Conservation (phyloP, 345 rosid genomes). For the Ceriops tagal region DNA sequence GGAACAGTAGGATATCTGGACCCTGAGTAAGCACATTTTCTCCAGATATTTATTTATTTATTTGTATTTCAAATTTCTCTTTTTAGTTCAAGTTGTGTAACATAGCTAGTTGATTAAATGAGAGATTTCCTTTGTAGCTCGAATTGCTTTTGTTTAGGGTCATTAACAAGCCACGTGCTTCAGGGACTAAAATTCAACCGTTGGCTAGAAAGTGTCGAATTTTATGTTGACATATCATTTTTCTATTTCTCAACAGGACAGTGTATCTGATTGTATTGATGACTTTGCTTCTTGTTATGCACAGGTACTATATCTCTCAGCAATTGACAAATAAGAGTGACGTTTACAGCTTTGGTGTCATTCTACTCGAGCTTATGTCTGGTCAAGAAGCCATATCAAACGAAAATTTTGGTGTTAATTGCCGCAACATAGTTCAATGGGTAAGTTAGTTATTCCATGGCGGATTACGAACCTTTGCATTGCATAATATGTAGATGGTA, state of each 20-base stretch:
- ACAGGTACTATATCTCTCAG: conserved; percentile 94
- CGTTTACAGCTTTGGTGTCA: conserved; percentile 95
- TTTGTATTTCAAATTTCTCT: neutral
- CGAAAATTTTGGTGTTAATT: conserved; percentile 80
- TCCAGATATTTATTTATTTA: neutral
- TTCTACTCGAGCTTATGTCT: conserved; percentile 91
- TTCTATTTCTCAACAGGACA: too few relatives aligned
- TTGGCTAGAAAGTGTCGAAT: neutral
- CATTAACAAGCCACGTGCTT: neutral
- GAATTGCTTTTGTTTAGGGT: neutral
- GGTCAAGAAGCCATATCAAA: conserved; percentile 96
- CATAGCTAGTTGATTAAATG: neutral
- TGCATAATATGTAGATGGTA: too few relatives aligned
- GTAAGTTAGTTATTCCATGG: conserved; percentile 34
- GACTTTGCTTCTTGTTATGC: conserved; percentile 12
- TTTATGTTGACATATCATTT: neutral
- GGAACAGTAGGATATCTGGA: conserved; percentile 99
- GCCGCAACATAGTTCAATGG: conserved; percentile 99
- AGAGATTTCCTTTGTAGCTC: neutral
- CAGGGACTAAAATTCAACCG: too few relatives aligned
- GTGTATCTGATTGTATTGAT: neutral
- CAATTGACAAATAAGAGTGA: conserved; percentile 97
- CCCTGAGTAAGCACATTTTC: conserved; percentile 72
- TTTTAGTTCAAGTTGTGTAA: conserved; percentile 7
- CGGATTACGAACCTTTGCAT: too few relatives aligned